Evolutionary conservation across 2,329 filamentous ascomycete species (phyloP), one percentile per base, ranked within the genome.

Genomic region (Thelonectria discophora): DNA sequence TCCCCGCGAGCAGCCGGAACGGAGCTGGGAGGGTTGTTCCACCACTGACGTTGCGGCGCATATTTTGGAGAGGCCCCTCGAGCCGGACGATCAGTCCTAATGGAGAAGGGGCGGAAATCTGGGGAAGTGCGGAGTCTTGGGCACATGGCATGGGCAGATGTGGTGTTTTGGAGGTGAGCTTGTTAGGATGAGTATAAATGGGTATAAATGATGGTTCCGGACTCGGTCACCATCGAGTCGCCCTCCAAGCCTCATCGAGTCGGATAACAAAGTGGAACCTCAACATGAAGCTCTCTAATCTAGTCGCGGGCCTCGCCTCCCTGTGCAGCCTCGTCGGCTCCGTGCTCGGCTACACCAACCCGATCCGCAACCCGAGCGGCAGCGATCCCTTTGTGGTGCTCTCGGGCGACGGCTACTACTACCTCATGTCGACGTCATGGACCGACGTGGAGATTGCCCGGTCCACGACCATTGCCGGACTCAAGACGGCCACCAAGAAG

Each of bases 401-500:
- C 57, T 77, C 78, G 0, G 80, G 79, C 24, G 83, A 63, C 18
- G 61, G 82, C 1, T 85, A 82, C 65, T 86, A 86, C 72, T 85
- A 86, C 64, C 74, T 87, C 39, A 79, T 84, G 66, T 82, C 82
- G 0, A 86, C 83, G 0, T 82, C 82, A 17, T 87, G 82, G 82
- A 80, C 75, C 1, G 75, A 86, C 64, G 75, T 88, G 18, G 75
- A 83, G 64, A 79, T 87, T 47, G 80, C 83, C 1, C 77, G 82
- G 2, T 79, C 84, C 0, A 83, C 75, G 5, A 86, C 83, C 0
- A 72, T 87, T 15, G 78, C 80, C 21, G 84, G 82, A 0, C 73
- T 87, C 32, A 84, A 84, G 75, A 82, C 77, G 0, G 82, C 79
- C 0, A 75, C 80, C 43, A 80, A 77, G 39, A 84, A 83, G 63